Conservation (phyloP, 176 grass and related monocot genomes). For the Raddia guianensis region DNA sequence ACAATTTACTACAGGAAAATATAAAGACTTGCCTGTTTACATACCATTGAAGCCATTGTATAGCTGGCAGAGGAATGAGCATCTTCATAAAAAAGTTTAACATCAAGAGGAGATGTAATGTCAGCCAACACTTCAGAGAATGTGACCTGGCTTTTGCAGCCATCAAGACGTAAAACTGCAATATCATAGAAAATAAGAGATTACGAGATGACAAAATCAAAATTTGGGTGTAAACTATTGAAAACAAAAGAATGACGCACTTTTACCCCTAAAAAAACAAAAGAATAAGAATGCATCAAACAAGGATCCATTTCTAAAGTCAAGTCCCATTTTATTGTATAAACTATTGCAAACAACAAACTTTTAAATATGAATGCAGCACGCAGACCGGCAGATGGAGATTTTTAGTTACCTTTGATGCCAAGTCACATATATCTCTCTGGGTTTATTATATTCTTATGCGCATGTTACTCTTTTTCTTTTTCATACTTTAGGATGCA, state of each 20-base stretch:
- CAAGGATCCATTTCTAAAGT: no score
- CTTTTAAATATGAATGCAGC: no score
- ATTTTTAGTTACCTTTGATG: background rate
- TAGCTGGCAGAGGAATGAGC: background rate
- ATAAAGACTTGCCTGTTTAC: background rate
- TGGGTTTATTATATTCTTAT: background rate
- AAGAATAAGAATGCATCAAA: background rate
- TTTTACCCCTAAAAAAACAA: no score
- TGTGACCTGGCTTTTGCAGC: constrained; percentile 4
- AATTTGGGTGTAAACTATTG: constrained; percentile 19
- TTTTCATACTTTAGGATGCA: background rate
- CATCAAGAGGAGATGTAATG: constrained; percentile 33
- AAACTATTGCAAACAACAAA: no score
- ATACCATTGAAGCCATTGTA: constrained; percentile 28
- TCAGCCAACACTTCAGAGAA: constrained; percentile 23
- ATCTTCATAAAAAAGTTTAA: constrained; percentile 20
- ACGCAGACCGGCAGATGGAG: background rate
- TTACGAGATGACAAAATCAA: background rate
- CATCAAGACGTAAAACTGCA: constrained; percentile 25
- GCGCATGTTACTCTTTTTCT: background rate
- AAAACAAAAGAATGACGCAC: background rate
- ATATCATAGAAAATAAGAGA: background rate
- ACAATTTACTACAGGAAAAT: constrained; percentile 12
- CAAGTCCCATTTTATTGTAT: no score
- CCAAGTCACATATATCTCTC: background rate